phyloP scores from a whole-genome alignment of 345 rosid genomes.

The Syzygium jambos region DNA sequence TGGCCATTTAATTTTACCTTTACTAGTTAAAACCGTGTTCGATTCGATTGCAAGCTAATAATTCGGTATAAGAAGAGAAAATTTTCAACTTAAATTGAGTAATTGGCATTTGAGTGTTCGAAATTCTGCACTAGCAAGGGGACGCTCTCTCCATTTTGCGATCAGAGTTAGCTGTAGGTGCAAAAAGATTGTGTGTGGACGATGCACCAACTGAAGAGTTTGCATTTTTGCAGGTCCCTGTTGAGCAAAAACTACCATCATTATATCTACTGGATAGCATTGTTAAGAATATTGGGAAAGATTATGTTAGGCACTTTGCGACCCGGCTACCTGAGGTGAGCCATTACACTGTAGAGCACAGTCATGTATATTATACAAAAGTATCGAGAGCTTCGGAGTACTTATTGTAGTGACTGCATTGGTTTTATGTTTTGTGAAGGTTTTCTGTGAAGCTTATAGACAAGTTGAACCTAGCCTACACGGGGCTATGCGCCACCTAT shows the following conservation, averaged over 20 bases:
- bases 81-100: background rate
- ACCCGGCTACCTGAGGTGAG: conserved; percentile 93
- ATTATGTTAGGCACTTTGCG: conserved; percentile 70
- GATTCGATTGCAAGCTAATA: background rate
- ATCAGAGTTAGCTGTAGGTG: background rate
- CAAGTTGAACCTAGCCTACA: conserved; percentile 62
- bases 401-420: background rate
- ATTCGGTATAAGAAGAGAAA: background rate
- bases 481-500: conserved; percentile 83
- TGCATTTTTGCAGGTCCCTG: conserved; percentile 56
- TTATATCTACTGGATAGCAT: conserved; percentile 93
- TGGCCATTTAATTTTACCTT: background rate
- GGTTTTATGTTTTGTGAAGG: conserved; percentile 32
- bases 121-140: background rate
- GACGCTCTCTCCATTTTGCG: background rate
- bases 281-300: conserved; percentile 86
- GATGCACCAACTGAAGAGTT: background rate
- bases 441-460: conserved; percentile 73
- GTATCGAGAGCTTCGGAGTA: background rate
- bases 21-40: background rate
- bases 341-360: background rate
- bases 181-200: background rate
- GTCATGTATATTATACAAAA: background rate
- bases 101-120: background rate
- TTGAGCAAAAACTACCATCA: conserved; percentile 86